Percentiles rank a stretch among this genome's conserved stretches.
Evolutionary conservation across 169 alveolate genomes (phyloP).

Genomic region (Cryptosporidium parvum): DNA sequence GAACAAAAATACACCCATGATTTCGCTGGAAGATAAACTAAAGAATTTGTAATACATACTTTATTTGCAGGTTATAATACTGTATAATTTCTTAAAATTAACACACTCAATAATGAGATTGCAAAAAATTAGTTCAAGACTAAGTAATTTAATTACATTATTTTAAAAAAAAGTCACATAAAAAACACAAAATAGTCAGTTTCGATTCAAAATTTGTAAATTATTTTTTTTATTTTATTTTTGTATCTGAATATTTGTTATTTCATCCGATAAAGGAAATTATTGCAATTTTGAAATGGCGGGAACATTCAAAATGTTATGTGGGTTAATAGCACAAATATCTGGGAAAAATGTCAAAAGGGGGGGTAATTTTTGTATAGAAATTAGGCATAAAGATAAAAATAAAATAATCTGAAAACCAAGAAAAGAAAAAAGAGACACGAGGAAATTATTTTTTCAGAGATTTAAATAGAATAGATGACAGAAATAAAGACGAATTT

Average conservation of each 20-base stretch:
- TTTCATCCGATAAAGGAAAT: neutral
- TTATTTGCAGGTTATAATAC: neutral
- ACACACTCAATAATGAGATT: too few relatives aligned
- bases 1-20: neutral
- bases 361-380: neutral
- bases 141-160: neutral
- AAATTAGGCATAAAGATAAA: neutral
- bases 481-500: neutral
- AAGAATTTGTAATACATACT: neutral
- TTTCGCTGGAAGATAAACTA: neutral
- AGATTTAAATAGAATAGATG: neutral
- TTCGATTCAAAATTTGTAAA: neutral
- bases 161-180: neutral
- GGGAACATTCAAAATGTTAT: neutral
- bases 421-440: neutral
- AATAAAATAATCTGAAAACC: neutral
- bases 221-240: neutral
- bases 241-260: neutral
- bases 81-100: neutral
- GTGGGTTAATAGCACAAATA: slow-evolving; percentile 3
- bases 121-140: neutral
- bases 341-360: neutral
- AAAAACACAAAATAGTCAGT: too few relatives aligned
- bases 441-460: too few relatives aligned
- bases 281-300: slow-evolving; percentile 12